These are phyloP conservation scores for Penicillium sp. DNA, from an alignment of 2,329 filamentous ascomycete species.

Conservation along the genomic window DNA sequence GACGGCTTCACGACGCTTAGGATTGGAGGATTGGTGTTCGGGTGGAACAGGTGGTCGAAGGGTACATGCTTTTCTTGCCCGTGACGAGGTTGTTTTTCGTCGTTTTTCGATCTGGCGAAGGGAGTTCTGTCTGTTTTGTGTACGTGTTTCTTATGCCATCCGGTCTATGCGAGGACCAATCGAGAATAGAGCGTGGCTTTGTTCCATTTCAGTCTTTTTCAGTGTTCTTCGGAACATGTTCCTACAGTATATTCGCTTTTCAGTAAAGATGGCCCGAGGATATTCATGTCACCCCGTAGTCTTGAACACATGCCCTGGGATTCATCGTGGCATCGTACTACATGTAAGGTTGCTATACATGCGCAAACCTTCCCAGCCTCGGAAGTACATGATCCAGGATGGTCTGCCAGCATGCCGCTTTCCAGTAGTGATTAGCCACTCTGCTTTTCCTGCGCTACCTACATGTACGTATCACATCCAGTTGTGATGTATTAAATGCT, in stretches of 20 bases:
- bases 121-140: conserved; percentile 33
- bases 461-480: no score
- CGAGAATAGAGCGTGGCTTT: conserved; percentile 24
- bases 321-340: no score
- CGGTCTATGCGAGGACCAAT: conserved; percentile 18
- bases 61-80: conserved; percentile 19
- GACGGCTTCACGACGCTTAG: conserved; percentile 25
- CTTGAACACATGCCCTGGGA: no score
- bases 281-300: no score
- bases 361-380: no score
- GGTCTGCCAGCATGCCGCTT: no score
- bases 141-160: conserved; percentile 26
- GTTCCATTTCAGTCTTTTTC: conserved; percentile 11
- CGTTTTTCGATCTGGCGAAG: conserved; percentile 24
- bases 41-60: conserved; percentile 29
- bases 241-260: neutral
- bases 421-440: no score
- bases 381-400: no score
- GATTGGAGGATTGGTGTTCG: conserved; percentile 28
- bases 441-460: no score
- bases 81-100: conserved; percentile 23
- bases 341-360: no score
- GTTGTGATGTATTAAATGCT: no score
- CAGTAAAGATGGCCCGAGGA: neutral
- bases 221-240: neutral